Evolutionary conservation across 2,329 filamentous ascomycete species (phyloP), one percentile per base, ranked within the genome.

Genomic region (Paramyrothecium sp.): DNA sequence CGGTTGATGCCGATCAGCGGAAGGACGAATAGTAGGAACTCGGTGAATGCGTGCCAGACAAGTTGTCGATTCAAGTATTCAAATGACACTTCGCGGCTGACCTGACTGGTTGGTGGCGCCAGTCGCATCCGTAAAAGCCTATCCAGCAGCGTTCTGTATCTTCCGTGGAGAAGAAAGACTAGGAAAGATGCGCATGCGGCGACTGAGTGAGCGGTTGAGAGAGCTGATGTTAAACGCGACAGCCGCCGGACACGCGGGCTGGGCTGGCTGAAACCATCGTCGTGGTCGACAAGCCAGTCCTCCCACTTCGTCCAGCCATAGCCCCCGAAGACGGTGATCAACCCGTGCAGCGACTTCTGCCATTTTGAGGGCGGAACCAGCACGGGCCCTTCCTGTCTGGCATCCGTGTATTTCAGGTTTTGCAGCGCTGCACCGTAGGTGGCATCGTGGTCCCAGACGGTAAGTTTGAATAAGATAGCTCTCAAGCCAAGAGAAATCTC

Each of bases 41-140:
- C 95, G 23, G 95, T 99, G 68, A 99, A 97, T n/a, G 95, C 95
- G 75, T 99, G 95, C 95, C 95, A 99, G 41, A 99, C 95, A 12
- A 99, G 86, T 75, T 99, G 95, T 51, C 95, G 88, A 72, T 99
- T 99, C 53, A 98, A 85, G 68, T 97, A 98, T 75, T 99, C 95
- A 70, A 99, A 98, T 1, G 91, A 96, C 23, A 99, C 93, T 73
- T 98, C 92, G 33, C 94, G 85, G 70, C 87, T 91, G 61, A 96
- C 89, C 70, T 96, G 91, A 68, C 86, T 92, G 3, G 89, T 93
- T 5, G 90, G 89, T 8, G 95, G 90, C 3, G 92, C 89, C 49
- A 99, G 84, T 56, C 94, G 88, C 73, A 99, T 88, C 58, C 90
- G 84, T 55, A 99, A 78, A 12, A 95, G 71, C 55, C 95, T 87